Percentiles rank a stretch among this genome's conserved stretches.
Conservation (phyloP, 106 monocot species). For the Allium sativum region DNA sequence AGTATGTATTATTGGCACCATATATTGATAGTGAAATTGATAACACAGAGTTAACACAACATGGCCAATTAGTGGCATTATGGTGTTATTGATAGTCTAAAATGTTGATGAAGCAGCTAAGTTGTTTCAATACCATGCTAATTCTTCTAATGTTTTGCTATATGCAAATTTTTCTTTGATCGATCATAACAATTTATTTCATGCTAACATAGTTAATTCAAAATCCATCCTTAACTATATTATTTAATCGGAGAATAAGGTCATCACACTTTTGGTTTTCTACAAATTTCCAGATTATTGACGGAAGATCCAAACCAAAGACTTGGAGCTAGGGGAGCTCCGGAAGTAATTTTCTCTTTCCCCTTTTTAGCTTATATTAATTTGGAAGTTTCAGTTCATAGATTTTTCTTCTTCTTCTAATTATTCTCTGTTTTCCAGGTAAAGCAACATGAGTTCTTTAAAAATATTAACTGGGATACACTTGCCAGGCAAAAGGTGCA, state of each 20-base stretch:
- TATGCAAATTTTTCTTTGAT: too few relatives aligned
- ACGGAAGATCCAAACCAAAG: slow-evolving; percentile 95
- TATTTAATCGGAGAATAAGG: neutral
- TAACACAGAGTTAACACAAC: too few relatives aligned
- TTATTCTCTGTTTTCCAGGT: slow-evolving; percentile 30
- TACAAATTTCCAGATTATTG: slow-evolving; percentile 38
- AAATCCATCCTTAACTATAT: neutral
- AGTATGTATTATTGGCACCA: too few relatives aligned
- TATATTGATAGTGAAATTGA: too few relatives aligned
- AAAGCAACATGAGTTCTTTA: slow-evolving; percentile 85
- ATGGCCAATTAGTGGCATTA: too few relatives aligned
- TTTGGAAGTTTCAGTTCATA: neutral
- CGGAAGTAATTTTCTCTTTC: slow-evolving; percentile 38
- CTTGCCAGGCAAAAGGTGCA: slow-evolving; percentile 93
- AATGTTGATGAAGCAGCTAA: too few relatives aligned
- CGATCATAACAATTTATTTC: too few relatives aligned
- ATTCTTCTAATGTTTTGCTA: too few relatives aligned
- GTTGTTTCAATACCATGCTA: too few relatives aligned
- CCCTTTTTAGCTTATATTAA: too few relatives aligned
- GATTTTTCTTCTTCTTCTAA: neutral
- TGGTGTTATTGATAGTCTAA: too few relatives aligned
- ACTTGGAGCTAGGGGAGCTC: slow-evolving; percentile 89
- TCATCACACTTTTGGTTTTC: neutral
- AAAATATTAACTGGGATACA: slow-evolving; percentile 96
- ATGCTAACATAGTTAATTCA: too few relatives aligned